Base-by-base conservation (phyloP, 2,329 filamentous ascomycete species). In the Setomelanomma holmii region DNA sequence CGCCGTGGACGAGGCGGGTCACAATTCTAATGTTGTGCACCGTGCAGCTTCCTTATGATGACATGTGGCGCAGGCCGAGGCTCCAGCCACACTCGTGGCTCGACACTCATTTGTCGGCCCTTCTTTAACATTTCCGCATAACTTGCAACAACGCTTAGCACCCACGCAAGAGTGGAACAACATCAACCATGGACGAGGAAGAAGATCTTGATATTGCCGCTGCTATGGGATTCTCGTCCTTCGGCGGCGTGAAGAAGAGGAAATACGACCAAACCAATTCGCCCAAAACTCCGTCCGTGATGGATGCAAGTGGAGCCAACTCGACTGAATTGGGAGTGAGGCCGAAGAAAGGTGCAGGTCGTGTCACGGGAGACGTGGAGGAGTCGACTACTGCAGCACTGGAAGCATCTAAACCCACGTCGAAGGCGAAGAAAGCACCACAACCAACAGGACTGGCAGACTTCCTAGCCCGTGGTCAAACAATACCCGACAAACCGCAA, bases 171-270 rank as follows among this genome's bases (percentile, higher is more conserved):
- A 30, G 10, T 30, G 14, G 14, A 6, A 6, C 3, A 30, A 14
- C 27, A 14, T 14, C 27, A 14, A 36, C 24, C 20, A 70, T 76
- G 55, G 77, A 78, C n/a, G 66, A 76, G 17, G 79, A 83, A 36
- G 83, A 83, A 45, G 58, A 63, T 36, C 47, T 90, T 14, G 60
- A 62, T 4, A 86, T 90, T 71, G 86, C 86, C 19, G 82, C 84
- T 36, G 81, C 84, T 40, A 88, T 92, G 86, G 89, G 89, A 57
- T 92, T 92, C 74, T 82, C 86, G 7, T 82, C 84, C 51, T 93
- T 93, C 67, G 89, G 89, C 60, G 76, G 81, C 1, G 79, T 80
- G 38, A 90, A 89, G 72, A 89, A 89, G 71, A 83, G 88, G 55
- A 87, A 87, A 66, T 88, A 85, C 73, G 86, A 89, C 64, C 78